A percentile compares a stretch with the other conserved stretches of the same genome.
These are phyloP conservation scores for Globisporangium nagaii DNA, from an alignment of 352 stramenopile species.

Conservation along the genomic window DNA sequence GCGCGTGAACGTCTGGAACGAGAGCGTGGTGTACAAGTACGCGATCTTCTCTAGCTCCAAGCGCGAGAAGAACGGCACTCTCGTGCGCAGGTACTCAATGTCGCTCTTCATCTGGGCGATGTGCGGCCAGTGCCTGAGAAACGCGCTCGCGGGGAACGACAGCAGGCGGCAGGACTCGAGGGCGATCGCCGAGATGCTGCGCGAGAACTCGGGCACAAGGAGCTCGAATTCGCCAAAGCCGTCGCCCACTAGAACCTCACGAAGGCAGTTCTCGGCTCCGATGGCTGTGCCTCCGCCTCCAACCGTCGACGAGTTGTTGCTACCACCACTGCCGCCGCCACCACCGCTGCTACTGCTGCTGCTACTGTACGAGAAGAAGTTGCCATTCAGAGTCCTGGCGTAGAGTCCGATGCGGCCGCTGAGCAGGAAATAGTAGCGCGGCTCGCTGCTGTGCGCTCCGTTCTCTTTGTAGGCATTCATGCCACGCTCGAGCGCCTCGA, in stretches of 20 bases:
- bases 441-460: slow-evolving; percentile 8
- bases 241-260: slow-evolving; percentile 27
- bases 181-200: slow-evolving; percentile 33
- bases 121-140: slow-evolving; percentile 38
- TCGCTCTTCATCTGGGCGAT: slow-evolving; percentile 22
- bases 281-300: background rate
- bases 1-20: slow-evolving; percentile 33
- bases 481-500: slow-evolving; percentile 48
- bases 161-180: slow-evolving; percentile 46
- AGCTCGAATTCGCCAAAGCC: slow-evolving; percentile 71
- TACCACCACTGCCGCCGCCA: background rate
- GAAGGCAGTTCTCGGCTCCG: slow-evolving; percentile 20
- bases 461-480: slow-evolving; percentile 41
- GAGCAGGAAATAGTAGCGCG: slow-evolving; percentile 47
- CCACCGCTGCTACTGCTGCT: background rate
- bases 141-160: slow-evolving; percentile 42
- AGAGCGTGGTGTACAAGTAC: slow-evolving; percentile 50
- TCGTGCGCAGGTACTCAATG: slow-evolving; percentile 44
- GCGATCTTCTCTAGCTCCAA: slow-evolving; percentile 52
- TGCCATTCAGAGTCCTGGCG: slow-evolving; percentile 19
- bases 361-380: slow-evolving; percentile 1
- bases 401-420: slow-evolving; percentile 39
- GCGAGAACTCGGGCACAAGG: slow-evolving; percentile 29
- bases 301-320: background rate
- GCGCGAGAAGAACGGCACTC: slow-evolving; percentile 31